Base-by-base conservation (phyloP, 2,329 filamentous ascomycete genomes). In the Scedosporium dehoogii region DNA sequence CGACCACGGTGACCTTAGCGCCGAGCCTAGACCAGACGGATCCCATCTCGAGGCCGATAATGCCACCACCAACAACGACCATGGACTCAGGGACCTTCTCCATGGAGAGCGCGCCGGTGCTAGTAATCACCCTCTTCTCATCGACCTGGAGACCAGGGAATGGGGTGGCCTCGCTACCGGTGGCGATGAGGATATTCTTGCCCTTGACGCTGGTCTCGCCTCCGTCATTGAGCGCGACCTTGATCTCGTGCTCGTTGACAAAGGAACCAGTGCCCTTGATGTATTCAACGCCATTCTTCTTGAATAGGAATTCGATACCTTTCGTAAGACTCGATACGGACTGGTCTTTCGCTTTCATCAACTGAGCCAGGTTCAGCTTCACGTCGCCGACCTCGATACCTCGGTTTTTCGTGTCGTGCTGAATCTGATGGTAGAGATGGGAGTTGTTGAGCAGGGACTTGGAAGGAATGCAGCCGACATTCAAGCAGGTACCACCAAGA, bases 401-500 rank as follows among this genome's bases (percentile, higher is more conserved):
- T 75, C 94, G 91, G 78, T 90, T 86, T 81, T 97, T 96, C 68
- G 92, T 93, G 81, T 99, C 94, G 81, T 99, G 93, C 65, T 96
- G 85, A 73, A 97, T 89, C 79, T 92, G 89, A 82, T 97, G 93
- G 83, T 97, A 97, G 65, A 97, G 85, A 77, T 97, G 92, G 70
- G 94, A 97, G 84, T 97, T 97, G 87, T 97, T 99, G 76, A 99
- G 90, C 69, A 99, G 91, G 66, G 94, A 97, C 81, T 99, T 99
- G 68, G 94, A 99, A 68, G 94, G 94, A 74, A 99, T 99, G 81
- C 94, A 99, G 79, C 94, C 94, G 73, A 99, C 94, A 76, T 99
- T 99, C 72, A 99, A 81, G 82, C 94, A 99, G 72, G 94, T 99
- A 75, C 94, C 94, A 72, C 94, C 94, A 70, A 99, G 87, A 65